Percentiles rank a stretch among this genome's conserved stretches.
Evolutionary conservation across 306 rosid species (phyloP).

Genomic region (Medicago lupulina): DNA sequence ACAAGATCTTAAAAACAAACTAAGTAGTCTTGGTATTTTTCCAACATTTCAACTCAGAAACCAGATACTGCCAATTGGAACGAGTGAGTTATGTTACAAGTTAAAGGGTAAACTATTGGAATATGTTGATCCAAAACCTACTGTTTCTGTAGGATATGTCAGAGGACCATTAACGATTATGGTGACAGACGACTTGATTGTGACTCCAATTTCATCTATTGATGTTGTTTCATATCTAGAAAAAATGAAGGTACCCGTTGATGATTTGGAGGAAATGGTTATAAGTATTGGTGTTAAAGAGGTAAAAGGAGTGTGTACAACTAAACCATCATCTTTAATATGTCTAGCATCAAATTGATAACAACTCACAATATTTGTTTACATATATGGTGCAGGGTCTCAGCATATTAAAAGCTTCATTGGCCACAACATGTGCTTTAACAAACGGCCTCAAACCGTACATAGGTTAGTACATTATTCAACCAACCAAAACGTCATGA

Average conservation of each 20-base stretch:
- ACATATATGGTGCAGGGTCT: constrained; percentile 24
- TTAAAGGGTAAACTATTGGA: too few relatives aligned
- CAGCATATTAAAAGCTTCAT: constrained; percentile 28
- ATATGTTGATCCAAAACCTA: neutral
- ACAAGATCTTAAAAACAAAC: too few relatives aligned
- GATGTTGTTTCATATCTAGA: neutral
- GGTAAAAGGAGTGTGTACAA: neutral
- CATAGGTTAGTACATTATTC: neutral
- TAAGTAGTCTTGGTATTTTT: too few relatives aligned
- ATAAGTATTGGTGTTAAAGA: neutral
- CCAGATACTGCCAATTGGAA: neutral
- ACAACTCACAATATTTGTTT: neutral
- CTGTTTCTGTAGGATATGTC: neutral
- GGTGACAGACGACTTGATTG: constrained; percentile 38
- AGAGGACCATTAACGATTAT: neutral
- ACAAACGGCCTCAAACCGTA: neutral
- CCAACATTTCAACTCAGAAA: too few relatives aligned
- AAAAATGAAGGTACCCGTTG: neutral
- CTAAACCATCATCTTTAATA: too few relatives aligned
- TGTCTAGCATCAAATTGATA: too few relatives aligned
- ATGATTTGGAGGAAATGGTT: neutral
- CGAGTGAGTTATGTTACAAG: too few relatives aligned
- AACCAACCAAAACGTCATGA: too few relatives aligned
- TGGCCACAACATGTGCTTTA: neutral
- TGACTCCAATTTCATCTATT: neutral